Percentiles rank a stretch among this genome's conserved stretches.
These are phyloP conservation scores for Parsonsia alboflavescens DNA, from an alignment of 257 asterid species.

Conservation along the genomic window DNA sequence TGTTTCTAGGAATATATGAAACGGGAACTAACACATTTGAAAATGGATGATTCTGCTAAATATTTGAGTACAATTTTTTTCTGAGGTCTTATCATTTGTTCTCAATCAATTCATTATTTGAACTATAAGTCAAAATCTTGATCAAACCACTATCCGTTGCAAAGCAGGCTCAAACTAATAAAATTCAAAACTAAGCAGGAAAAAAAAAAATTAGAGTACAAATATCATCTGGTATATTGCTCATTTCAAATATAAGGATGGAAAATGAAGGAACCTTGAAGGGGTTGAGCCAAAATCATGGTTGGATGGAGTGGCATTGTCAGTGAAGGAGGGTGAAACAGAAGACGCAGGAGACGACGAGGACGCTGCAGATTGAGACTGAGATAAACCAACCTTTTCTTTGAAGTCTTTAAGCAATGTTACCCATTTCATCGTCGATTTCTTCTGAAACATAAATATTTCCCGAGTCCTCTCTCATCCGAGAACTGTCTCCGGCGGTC, in stretches of 20 bases:
- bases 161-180: neutral
- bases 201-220: neutral
- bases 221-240: slow-evolving; percentile 11
- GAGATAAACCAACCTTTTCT: slow-evolving; percentile 91
- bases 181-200: neutral
- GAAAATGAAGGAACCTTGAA: slow-evolving; percentile 49
- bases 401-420: slow-evolving; percentile 94
- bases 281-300: slow-evolving; percentile 57
- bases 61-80: neutral
- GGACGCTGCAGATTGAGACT: slow-evolving; percentile 49
- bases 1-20: neutral
- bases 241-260: neutral
- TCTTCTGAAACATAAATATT: slow-evolving; percentile 47
- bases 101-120: neutral
- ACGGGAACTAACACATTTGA: neutral
- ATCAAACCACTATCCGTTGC: neutral
- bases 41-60: neutral
- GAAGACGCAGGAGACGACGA: slow-evolving; percentile 38
- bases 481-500: slow-evolving; percentile 30
- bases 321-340: slow-evolving; percentile 50
- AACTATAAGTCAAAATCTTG: neutral
- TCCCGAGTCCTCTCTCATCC: slow-evolving; percentile 58
- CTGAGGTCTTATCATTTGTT: neutral
- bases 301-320: slow-evolving; percentile 42
- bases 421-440: slow-evolving; percentile 95